These are phyloP conservation scores for Thamnidium elegans DNA, from an alignment of 192 early-diverging fungal genomes.

Conservation along the genomic window DNA sequence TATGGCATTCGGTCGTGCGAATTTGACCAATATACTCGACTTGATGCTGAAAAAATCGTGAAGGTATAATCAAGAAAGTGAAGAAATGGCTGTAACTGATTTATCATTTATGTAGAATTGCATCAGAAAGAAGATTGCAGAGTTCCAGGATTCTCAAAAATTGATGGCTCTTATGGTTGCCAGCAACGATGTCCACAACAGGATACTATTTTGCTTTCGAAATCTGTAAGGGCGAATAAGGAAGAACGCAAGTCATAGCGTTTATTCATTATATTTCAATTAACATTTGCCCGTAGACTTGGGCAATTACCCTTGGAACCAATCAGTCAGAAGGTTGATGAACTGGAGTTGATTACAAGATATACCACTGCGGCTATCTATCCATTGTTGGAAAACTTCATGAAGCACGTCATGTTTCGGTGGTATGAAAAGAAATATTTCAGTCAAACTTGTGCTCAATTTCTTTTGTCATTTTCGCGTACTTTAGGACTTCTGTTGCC, in stretches of 20 bases:
- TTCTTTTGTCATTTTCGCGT: slow-evolving; percentile 21
- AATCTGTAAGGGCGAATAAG: slow-evolving; percentile 21
- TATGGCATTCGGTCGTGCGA: slow-evolving; percentile 19
- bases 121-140: slow-evolving; percentile 17
- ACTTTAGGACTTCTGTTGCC: slow-evolving; percentile 23
- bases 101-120: slow-evolving; percentile 19
- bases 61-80: slow-evolving; percentile 19
- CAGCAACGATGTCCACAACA: slow-evolving; percentile 19
- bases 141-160: slow-evolving; percentile 15
- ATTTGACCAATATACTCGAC: slow-evolving; percentile 20
- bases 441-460: slow-evolving; percentile 17
- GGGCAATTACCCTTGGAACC: slow-evolving; percentile 20
- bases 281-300: slow-evolving; percentile 17
- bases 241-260: slow-evolving; percentile 16
- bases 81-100: slow-evolving; percentile 19
- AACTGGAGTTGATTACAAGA: slow-evolving; percentile 19
- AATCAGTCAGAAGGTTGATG: slow-evolving; percentile 21
- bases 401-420: slow-evolving; percentile 22
- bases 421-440: slow-evolving; percentile 22
- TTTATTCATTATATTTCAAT: slow-evolving; percentile 22
- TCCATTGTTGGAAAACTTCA: slow-evolving; percentile 21
- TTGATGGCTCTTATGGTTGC: slow-evolving; percentile 23
- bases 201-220: slow-evolving; percentile 20
- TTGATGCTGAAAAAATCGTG: slow-evolving; percentile 18
- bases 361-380: slow-evolving; percentile 17